Evolutionary conservation across 768 basidiomycete genomes (phyloP), one percentile per base, ranked within the genome.

Genomic region (Arthromyces matolae): DNA sequence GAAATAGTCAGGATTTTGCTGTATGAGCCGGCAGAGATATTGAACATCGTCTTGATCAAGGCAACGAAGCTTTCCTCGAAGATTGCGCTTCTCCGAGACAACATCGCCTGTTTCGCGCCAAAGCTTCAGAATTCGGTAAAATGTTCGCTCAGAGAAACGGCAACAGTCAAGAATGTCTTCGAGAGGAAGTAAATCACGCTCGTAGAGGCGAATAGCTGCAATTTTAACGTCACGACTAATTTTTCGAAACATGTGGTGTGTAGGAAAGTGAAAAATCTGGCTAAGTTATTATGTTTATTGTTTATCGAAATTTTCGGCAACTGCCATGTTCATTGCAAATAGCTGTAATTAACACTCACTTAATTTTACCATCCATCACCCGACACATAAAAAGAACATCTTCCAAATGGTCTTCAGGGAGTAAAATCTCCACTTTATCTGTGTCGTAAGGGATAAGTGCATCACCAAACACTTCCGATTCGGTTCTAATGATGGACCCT

Each of bases 21-120:
- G 40, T 22, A 64, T 38, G 13, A 64, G 47, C 9, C 38, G 16
- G 0, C 59, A 28, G n/a, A 65, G 55, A 33, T 65, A 64, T 1
- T 55, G 31, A 16, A 61, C 19, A 42, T 65, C 60, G 16, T 58
- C 53, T 33, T 34, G 41, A 13, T 43, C 28, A 3, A 58, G 50
- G 2, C 51, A 24, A 13, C 43, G 45, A 24, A 42, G 45, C 6
- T 54, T 36, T 9, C 58, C 54, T 38, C 28, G 45, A 12, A 39
- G 18, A 6, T 37, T 49, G 28, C 37, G 14, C 1, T 35, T 52
- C 27, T 38, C 49, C n/a, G 24, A 36, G 4, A 62, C 58, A 25
- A 66, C 60, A 44, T 65, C 60, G 2, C 65, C 63, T 29, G 64
- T 68, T 16, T 54, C 47, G 6, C 42, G 19, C 61, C 61, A 65